phyloP scores from a whole-genome alignment of 495 filamentous ascomycete genomes.

The Xylaria venustula region DNA sequence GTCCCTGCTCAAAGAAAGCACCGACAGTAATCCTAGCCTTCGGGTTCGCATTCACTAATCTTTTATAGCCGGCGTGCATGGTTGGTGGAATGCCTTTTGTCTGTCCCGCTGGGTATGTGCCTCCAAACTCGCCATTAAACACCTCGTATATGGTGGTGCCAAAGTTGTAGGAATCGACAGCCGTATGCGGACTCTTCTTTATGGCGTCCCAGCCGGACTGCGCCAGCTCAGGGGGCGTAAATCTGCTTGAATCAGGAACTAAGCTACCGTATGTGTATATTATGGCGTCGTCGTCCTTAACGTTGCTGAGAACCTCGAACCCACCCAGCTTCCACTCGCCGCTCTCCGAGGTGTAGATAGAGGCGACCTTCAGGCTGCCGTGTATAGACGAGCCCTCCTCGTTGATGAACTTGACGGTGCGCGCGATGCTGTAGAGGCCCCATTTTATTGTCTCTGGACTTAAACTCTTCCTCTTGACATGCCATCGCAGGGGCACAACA shows the following conservation, averaged over 20 bases:
- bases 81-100: constrained; percentile 82
- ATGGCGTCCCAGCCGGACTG: constrained; percentile 86
- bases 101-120: constrained; percentile 72
- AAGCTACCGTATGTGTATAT: constrained; percentile 89
- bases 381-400: constrained; percentile 89
- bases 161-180: constrained; percentile 83
- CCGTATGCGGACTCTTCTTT: constrained; percentile 76
- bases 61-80: constrained; percentile 88
- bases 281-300: constrained; percentile 90
- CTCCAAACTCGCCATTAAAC: constrained; percentile 79
- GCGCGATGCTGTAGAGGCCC: constrained; percentile 84
- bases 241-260: constrained; percentile 76
- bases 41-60: constrained; percentile 82
- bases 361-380: constrained; percentile 77
- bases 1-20: constrained; percentile 88
- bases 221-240: constrained; percentile 80
- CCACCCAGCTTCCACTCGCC: constrained; percentile 97
- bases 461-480: constrained; percentile 77
- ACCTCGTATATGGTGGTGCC: constrained; percentile 83
- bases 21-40: constrained; percentile 80
- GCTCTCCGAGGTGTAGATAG: constrained; percentile 88
- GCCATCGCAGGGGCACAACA: constrained; percentile 79
- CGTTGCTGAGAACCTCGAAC: constrained; percentile 88
- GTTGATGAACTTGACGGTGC: constrained; percentile 93
- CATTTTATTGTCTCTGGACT: constrained; percentile 91